phyloP scores from a whole-genome alignment of 768 basidiomycete genomes.

The Boletus sp. region DNA sequence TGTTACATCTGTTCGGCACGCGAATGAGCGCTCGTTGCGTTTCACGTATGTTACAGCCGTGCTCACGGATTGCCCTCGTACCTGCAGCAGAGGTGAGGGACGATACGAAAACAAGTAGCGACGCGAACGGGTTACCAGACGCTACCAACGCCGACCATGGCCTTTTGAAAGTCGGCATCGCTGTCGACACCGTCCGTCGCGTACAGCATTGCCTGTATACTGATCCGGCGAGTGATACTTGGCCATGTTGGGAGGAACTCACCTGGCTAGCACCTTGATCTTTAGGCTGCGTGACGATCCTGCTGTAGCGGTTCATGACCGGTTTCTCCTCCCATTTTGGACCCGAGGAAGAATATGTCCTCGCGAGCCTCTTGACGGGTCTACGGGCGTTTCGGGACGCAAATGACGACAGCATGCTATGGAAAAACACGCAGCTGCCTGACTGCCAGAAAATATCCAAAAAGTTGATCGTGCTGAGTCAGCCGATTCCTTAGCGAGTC shows the following conservation, averaged over 20 bases:
- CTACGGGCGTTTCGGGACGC: constrained; percentile 17
- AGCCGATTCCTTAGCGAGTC: background rate
- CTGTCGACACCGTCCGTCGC: constrained; percentile 89
- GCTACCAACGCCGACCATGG: constrained; percentile 96
- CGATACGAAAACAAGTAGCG: background rate
- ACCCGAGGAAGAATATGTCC: constrained; percentile 38
- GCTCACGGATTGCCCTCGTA: constrained; percentile 98
- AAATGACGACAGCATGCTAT: constrained; percentile 25
- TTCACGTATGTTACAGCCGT: background rate
- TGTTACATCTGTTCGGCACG: constrained; percentile 73
- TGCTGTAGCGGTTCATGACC: constrained; percentile 70
- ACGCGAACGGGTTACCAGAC: constrained; percentile 71
- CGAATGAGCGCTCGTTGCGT: background rate
- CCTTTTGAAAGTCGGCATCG: constrained; percentile 87
- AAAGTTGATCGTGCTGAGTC: constrained; percentile 14
- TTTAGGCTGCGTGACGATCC: constrained; percentile 85
- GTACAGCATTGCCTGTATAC: constrained; percentile 88
- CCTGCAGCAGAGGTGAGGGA: constrained; percentile 47
- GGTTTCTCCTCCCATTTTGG: constrained; percentile 40
- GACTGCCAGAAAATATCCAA: background rate
- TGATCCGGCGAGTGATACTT: background rate
- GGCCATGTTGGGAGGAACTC: constrained; percentile 4
- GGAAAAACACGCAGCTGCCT: background rate
- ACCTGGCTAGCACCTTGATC: constrained; percentile 95
- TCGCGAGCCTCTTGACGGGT: constrained; percentile 23